phyloP scores from a whole-genome alignment of 257 asterid genomes.

The Lycium barbarum region DNA sequence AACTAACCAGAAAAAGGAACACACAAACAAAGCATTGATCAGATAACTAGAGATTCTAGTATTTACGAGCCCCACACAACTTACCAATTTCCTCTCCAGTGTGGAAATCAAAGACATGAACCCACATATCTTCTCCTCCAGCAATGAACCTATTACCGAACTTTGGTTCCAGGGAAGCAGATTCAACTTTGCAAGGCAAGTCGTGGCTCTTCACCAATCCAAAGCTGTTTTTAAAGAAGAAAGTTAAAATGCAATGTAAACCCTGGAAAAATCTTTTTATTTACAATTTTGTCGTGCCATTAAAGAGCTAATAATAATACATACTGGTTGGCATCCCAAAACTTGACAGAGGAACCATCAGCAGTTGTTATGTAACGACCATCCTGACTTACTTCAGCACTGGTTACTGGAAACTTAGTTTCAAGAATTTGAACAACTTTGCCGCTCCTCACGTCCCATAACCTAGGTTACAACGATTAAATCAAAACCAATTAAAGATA shows the following conservation, averaged over 20 bases:
- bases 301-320: constrained; percentile 34
- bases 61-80: constrained; percentile 23
- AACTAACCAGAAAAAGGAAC: background rate
- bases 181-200: constrained; percentile 88
- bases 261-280: background rate
- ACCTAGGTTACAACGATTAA: constrained; percentile 49
- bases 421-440: constrained; percentile 85
- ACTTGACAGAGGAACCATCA: constrained; percentile 85
- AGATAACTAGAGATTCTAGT: constrained; percentile 1
- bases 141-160: constrained; percentile 86
- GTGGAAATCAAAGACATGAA: constrained; percentile 84
- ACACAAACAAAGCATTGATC: background rate
- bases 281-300: background rate
- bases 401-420: constrained; percentile 82
- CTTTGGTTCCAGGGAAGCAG: constrained; percentile 94
- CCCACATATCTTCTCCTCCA: constrained; percentile 99
- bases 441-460: constrained; percentile 97
- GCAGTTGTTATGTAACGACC: constrained; percentile 93
- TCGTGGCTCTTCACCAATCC: constrained; percentile 84
- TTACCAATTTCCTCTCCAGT: constrained; percentile 87
- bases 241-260: constrained; percentile 17
- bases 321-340: constrained; percentile 99
- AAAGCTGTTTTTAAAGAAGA: constrained; percentile 58
- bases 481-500: constrained; percentile 13
- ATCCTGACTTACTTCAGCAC: constrained; percentile 98